Percentiles rank a stretch among this genome's conserved stretches.
Evolutionary conservation across 148 eudicot species (phyloP).

Genomic region (Salicornia ramosissima): DNA sequence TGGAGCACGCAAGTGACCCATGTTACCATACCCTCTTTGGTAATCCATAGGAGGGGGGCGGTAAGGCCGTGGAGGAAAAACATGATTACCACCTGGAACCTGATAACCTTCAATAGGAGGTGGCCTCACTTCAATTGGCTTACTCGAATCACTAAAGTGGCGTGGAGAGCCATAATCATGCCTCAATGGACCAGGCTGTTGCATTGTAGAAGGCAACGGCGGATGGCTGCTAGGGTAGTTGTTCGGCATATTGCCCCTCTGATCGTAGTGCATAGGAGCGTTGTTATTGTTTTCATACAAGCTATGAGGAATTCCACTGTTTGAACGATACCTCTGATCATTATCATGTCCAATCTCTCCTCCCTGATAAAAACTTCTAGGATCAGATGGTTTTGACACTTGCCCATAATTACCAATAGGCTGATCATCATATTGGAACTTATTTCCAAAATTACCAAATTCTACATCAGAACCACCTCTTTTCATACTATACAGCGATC

Average conservation of each 20-base stretch:
- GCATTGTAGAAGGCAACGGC: slow-evolving; percentile 23
- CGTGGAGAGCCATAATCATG: slow-evolving; percentile 31
- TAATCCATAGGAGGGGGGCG: slow-evolving; percentile 23
- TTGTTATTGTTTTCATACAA: slow-evolving; percentile 14
- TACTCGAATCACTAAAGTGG: slow-evolving; percentile 26
- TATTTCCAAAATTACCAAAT: slow-evolving; percentile 17
- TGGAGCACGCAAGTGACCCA: slow-evolving; percentile 21
- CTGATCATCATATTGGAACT: slow-evolving; percentile 17
- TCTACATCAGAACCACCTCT: slow-evolving; percentile 8
- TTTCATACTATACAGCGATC: background rate
- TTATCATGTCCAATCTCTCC: slow-evolving; percentile 15
- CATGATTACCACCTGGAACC: slow-evolving; percentile 25
- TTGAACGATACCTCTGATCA: slow-evolving; percentile 15
- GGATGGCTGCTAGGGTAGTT: slow-evolving; percentile 18
- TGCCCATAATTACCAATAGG: slow-evolving; percentile 22
- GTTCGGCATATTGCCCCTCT: slow-evolving; percentile 23
- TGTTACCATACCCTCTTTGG: slow-evolving; percentile 29
- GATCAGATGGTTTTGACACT: slow-evolving; percentile 14
- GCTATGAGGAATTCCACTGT: slow-evolving; percentile 11
- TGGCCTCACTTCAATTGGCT: slow-evolving; percentile 24
- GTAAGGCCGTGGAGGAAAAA: slow-evolving; percentile 18
- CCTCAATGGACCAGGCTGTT: slow-evolving; percentile 34
- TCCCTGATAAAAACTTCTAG: slow-evolving; percentile 9
- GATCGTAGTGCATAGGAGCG: slow-evolving; percentile 20
- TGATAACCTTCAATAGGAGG: slow-evolving; percentile 24